Conservation (phyloP, 2,329 filamentous ascomycete species). For the Verruconis gallopava region DNA sequence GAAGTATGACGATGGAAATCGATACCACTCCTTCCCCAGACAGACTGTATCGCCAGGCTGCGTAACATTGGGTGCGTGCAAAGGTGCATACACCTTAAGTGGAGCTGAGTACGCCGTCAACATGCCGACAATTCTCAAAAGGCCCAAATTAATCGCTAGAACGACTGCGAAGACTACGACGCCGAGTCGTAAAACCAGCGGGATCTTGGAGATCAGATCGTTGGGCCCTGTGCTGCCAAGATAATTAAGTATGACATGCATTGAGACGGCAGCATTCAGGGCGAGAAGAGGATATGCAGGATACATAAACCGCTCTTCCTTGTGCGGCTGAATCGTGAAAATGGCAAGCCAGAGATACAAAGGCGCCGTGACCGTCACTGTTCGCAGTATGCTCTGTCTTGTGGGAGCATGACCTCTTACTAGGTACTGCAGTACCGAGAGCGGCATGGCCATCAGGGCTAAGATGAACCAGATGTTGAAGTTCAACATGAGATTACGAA, state of each 20-base stretch:
- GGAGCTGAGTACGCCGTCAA: conserved; percentile 77
- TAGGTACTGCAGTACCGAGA: conserved; percentile 61
- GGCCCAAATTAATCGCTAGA: conserved; percentile 49
- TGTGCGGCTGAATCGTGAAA: conserved; percentile 87
- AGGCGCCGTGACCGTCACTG: conserved; percentile 63
- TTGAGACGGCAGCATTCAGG: conserved; percentile 71
- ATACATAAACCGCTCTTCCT: conserved; percentile 98
- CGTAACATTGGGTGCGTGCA: conserved; percentile 45
- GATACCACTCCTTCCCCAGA: conserved; percentile 95
- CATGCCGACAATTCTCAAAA: conserved; percentile 62
- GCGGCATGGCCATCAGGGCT: conserved; percentile 58
- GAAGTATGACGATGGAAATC: conserved; percentile 88
- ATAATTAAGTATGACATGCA: conserved; percentile 67
- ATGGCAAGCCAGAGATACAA: conserved; percentile 93
- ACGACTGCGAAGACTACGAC: conserved; percentile 49
- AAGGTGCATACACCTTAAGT: conserved; percentile 52
- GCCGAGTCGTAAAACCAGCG: conserved; percentile 57
- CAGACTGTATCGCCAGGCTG: conserved; percentile 60
- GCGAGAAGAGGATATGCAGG: conserved; percentile 84
- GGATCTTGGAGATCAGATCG: conserved; percentile 56
- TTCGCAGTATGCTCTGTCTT: conserved; percentile 56
- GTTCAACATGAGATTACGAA: conserved; percentile 81
- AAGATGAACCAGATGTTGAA: conserved; percentile 92
- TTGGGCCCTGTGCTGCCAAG: conserved; percentile 59
- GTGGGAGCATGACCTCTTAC: conserved; percentile 35